Evolutionary conservation across 495 filamentous ascomycete species (phyloP).

Genomic region (Entonaema liquescens): DNA sequence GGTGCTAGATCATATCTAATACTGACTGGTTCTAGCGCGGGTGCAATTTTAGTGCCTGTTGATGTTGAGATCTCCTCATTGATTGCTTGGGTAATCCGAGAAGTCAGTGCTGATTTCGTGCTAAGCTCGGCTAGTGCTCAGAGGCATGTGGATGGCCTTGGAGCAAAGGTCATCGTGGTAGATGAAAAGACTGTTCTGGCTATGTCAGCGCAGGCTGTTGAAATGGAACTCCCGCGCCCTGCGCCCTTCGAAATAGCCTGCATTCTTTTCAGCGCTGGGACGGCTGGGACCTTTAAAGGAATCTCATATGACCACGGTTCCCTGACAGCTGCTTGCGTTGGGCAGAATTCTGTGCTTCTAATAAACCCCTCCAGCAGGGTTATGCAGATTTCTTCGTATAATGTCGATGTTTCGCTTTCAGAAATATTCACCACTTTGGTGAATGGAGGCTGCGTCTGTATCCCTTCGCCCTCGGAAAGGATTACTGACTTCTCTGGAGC

Average conservation of each 20-base stretch:
- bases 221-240: constrained; percentile 28
- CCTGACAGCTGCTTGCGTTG: constrained; percentile 52
- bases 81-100: constrained; percentile 53
- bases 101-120: constrained; percentile 51
- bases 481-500: constrained; percentile 49
- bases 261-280: constrained; percentile 50
- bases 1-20: neutral
- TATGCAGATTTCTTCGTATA: constrained; percentile 74
- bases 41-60: constrained; percentile 55
- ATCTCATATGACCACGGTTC: constrained; percentile 57
- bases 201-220: constrained; percentile 48
- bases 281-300: constrained; percentile 47
- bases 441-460: constrained; percentile 59
- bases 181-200: constrained; percentile 45
- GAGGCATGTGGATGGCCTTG: constrained; percentile 43
- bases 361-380: constrained; percentile 62
- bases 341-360: constrained; percentile 59
- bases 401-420: constrained; percentile 71
- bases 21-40: constrained; percentile 44
- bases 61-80: constrained; percentile 52
- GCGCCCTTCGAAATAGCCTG: constrained; percentile 54
- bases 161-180: constrained; percentile 49
- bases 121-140: constrained; percentile 48
- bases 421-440: constrained; percentile 74
- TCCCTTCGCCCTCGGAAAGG: constrained; percentile 55